phyloP scores from a whole-genome alignment of 2,329 filamentous ascomycete genomes.

The Penicillium sclerotiorum region DNA sequence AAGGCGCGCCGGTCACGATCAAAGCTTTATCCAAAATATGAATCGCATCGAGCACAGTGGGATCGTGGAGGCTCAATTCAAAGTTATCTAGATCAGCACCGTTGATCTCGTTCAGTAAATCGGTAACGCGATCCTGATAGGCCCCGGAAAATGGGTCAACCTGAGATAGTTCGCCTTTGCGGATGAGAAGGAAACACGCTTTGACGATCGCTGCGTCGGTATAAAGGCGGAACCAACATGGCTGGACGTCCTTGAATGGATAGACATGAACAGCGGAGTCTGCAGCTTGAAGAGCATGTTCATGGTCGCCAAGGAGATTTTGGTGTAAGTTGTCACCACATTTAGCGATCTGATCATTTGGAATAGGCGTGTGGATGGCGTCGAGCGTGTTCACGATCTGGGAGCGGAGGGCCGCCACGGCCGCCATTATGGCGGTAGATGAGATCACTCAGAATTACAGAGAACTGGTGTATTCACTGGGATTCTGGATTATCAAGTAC shows the following conservation, averaged over 20 bases:
- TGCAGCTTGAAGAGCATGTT: slow-evolving; percentile 52
- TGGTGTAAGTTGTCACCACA: slow-evolving; percentile 28
- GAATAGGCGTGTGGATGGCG: slow-evolving; percentile 30
- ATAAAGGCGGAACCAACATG: slow-evolving; percentile 60
- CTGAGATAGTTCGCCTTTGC: slow-evolving; percentile 21
- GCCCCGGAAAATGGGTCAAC: background rate
- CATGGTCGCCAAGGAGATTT: slow-evolving; percentile 35
- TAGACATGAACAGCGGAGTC: slow-evolving; percentile 58
- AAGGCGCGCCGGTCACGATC: slow-evolving; percentile 71
- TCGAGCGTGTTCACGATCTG: too few relatives aligned
- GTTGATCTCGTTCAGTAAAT: too few relatives aligned
- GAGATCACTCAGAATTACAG: too few relatives aligned
- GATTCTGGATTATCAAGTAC: too few relatives aligned
- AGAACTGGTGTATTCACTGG: too few relatives aligned
- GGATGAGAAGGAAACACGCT: slow-evolving; percentile 39
- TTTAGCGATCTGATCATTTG: slow-evolving; percentile 40
- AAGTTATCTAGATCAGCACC: background rate
- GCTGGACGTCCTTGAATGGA: slow-evolving; percentile 59
- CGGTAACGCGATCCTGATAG: too few relatives aligned
- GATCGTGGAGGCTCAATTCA: too few relatives aligned
- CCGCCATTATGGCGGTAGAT: too few relatives aligned
- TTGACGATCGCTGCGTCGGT: slow-evolving; percentile 59
- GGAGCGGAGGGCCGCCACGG: too few relatives aligned
- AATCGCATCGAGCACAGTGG: slow-evolving; percentile 55
- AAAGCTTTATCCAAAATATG: slow-evolving; percentile 72